Percentiles rank a stretch among this genome's conserved stretches.
These are phyloP conservation scores for Iris macrosiphon DNA, from an alignment of 106 monocot species.

Conservation along the genomic window DNA sequence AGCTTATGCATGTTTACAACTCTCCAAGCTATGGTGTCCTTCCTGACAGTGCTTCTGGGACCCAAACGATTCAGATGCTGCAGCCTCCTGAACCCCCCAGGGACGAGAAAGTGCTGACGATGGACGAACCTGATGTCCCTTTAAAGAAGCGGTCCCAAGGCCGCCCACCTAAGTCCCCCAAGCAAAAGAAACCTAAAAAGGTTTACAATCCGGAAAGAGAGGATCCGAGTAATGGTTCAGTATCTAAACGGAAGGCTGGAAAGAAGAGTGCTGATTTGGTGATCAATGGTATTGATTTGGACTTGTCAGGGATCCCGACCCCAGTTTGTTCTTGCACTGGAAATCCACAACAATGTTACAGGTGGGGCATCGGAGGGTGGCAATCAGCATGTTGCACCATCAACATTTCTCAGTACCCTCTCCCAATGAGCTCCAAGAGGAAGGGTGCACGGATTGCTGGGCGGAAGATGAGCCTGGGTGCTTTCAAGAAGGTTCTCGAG, in stretches of 20 bases:
- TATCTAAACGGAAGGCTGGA: slow-evolving; percentile 8
- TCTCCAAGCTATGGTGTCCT: slow-evolving; percentile 2
- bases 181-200: slow-evolving; percentile 58
- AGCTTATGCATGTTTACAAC: neutral
- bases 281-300: slow-evolving; percentile 55
- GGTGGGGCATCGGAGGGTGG: slow-evolving; percentile 58
- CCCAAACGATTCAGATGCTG: slow-evolving; percentile 34
- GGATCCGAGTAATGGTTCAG: slow-evolving; percentile 2
- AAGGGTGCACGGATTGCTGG: slow-evolving; percentile 45
- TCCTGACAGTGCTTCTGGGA: neutral
- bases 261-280: slow-evolving; percentile 35
- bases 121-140: slow-evolving; percentile 15
- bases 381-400: slow-evolving; percentile 58
- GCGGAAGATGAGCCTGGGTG: slow-evolving; percentile 52
- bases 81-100: slow-evolving; percentile 23
- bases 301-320: slow-evolving; percentile 42
- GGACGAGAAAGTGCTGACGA: slow-evolving; percentile 4
- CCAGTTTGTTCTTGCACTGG: slow-evolving; percentile 52
- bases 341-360: slow-evolving; percentile 35
- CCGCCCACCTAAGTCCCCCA: slow-evolving; percentile 30
- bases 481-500: slow-evolving; percentile 56
- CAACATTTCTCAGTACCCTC: slow-evolving; percentile 35
- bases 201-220: slow-evolving; percentile 7
- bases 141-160: slow-evolving; percentile 44
- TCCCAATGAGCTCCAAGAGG: slow-evolving; percentile 39